These are phyloP conservation scores for Metschnikowia continentalis DNA, from an alignment of 805 yeast species.

Conservation along the genomic window DNA sequence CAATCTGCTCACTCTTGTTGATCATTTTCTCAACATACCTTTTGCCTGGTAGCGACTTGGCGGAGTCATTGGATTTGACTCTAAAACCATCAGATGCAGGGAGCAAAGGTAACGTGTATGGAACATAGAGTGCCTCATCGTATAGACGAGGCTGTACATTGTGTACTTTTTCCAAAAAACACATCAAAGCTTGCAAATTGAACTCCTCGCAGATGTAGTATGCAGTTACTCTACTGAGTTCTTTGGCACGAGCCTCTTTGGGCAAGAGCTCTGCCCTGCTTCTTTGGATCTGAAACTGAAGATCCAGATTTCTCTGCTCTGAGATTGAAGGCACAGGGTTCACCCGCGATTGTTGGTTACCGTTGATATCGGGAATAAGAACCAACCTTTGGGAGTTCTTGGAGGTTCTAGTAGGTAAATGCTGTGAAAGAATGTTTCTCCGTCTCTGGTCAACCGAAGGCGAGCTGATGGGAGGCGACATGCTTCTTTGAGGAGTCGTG, in stretches of 20 bases:
- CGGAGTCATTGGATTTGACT: conserved; percentile 63
- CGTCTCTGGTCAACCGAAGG: conserved; percentile 13
- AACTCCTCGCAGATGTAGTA: conserved; percentile 85
- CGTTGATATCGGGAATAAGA: conserved; percentile 65
- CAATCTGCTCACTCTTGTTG: conserved; percentile 77
- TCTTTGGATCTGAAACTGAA: conserved; percentile 31
- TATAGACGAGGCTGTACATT: conserved; percentile 82
- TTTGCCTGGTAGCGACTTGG: conserved; percentile 39
- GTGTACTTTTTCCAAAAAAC: conserved; percentile 65
- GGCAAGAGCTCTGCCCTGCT: conserved; percentile 56
- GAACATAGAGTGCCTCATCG: conserved; percentile 91
- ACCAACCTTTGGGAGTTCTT: conserved; percentile 84
- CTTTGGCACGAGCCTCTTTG: conserved; percentile 56
- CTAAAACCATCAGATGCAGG: conserved; percentile 81
- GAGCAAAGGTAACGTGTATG: conserved; percentile 78
- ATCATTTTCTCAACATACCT: conserved; percentile 70
- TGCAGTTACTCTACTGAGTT: conserved; percentile 83
- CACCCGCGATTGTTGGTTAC: conserved; percentile 14
- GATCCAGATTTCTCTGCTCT: conserved; percentile 15
- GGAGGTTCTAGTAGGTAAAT: conserved; percentile 71
- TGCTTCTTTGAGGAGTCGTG: conserved; percentile 16
- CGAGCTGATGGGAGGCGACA: conserved; percentile 20
- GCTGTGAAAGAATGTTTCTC: conserved; percentile 42
- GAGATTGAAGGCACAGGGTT: conserved; percentile 7
- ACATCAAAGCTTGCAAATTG: conserved; percentile 56